Conservation (phyloP, 305 asterid species). For the Fraxinus paxiana region DNA sequence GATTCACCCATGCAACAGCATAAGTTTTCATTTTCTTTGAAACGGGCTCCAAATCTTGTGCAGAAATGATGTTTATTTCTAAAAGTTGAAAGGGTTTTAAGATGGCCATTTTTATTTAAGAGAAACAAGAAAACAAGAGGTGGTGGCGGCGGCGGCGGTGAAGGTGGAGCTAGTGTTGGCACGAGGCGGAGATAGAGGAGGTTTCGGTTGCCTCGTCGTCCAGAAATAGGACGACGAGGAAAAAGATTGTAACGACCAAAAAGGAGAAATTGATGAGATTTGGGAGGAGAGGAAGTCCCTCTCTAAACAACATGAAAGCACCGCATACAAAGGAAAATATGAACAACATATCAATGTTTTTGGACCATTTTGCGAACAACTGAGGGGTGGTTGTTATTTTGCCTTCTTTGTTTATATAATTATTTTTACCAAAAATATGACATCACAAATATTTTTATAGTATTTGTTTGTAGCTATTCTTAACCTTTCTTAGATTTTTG, state of each 20-base stretch:
- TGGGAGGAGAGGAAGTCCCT: slow-evolving; percentile 31
- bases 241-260: slow-evolving; percentile 19
- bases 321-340: slow-evolving; percentile 22
- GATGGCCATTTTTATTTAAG: slow-evolving; percentile 34
- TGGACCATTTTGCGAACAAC: not conserved
- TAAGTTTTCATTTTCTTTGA: slow-evolving; percentile 65
- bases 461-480: not conserved
- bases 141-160: not conserved
- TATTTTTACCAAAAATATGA: not conserved
- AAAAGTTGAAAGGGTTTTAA: slow-evolving; percentile 68
- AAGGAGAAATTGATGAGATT: slow-evolving; percentile 7
- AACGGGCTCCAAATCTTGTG: slow-evolving; percentile 74
- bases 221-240: slow-evolving; percentile 45
- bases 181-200: not conserved
- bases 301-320: slow-evolving; percentile 33
- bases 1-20: slow-evolving; percentile 76
- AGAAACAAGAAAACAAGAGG: not conserved
- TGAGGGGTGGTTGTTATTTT: slow-evolving; percentile 2
- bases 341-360: slow-evolving; percentile 3
- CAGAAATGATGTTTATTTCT: slow-evolving; percentile 78
- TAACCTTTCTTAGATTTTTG: not conserved
- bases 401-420: not conserved
- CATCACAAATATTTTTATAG: not conserved
- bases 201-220: slow-evolving; percentile 37
- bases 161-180: not conserved